Base-by-base conservation (phyloP, 2,329 filamentous ascomycete genomes). In the Aspergillus pseudotamarii region DNA sequence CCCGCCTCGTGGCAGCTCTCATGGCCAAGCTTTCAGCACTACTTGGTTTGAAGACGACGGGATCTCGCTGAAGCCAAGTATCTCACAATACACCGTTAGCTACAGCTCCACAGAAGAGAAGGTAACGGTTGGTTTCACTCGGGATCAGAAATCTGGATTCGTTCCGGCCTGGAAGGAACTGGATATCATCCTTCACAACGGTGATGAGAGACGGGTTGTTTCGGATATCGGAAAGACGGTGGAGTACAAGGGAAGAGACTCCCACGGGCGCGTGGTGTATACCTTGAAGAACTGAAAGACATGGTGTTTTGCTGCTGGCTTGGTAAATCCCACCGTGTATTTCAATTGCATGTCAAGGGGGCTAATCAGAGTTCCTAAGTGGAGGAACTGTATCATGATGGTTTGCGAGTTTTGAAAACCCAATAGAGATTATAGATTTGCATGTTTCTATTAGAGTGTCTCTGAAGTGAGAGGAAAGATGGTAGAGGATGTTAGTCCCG, bases 21-120 rank as follows among this genome's bases (percentile, higher is more conserved):
- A 78, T 45, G 80, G 74, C 0, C 73, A 70, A 16, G 77, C 73
- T 9, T 83, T 78, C 63, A 64, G 63, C 19, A 80, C 75, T 16
- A 80, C 75, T 0, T 88, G 85, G 85, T 81, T 81, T 55, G 86
- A 88, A 70, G 85, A 88, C 64, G 85, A 88, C 72, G 85, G 85
- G 0, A 80, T 87, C 32, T 82, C 84, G 10, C 78, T 80, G 9
- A 63, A 75, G 5, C 75, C 79, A 2, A 68, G 71, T 21, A 79
- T 83, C 26, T 79, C 82, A 0, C 72, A 65, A 6, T 84, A 83
- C 64, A 80, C 73, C 0, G 46, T 85, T 34, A 73, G 60, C 30
- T 85, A 85, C 64, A 74, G 74, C 43, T 80, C 80, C 1, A 82
- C 80, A 0, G 75, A 79, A 3, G 76, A 79, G 14, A 78, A 81